Percentiles rank a stretch among this genome's conserved stretches.
These are phyloP conservation scores for Amanita muscaria DNA, from an alignment of 768 basidiomycete genomes.

Conservation along the genomic window DNA sequence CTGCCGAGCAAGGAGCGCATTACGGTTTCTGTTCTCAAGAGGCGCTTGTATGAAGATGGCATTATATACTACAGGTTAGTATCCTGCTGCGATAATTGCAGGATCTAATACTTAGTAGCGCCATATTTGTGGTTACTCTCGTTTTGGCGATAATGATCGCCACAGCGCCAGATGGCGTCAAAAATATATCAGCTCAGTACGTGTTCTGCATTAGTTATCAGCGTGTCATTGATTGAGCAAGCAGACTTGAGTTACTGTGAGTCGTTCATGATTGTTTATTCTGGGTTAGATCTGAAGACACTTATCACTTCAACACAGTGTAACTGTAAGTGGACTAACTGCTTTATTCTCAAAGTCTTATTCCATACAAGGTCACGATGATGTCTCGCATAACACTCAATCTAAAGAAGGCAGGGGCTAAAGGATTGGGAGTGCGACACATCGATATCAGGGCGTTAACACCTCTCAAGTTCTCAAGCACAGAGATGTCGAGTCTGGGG, in stretches of 20 bases:
- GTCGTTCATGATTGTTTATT: conserved; percentile 7
- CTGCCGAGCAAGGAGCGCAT: conserved; percentile 22
- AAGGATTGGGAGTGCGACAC: background rate
- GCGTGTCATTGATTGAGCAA: conserved; percentile 8
- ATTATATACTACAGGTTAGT: conserved; percentile 36
- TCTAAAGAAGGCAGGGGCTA: conserved; percentile 30
- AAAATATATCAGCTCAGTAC: conserved; percentile 41
- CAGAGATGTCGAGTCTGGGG: no score
- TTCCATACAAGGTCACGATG: conserved; percentile 40
- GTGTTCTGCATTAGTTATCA: conserved; percentile 7
- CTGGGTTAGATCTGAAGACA: background rate
- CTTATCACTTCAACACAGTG: background rate
- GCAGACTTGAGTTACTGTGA: conserved; percentile 33
- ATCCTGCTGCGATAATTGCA: background rate
- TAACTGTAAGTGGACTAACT: background rate
- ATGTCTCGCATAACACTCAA: conserved; percentile 63
- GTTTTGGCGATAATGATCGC: conserved; percentile 39
- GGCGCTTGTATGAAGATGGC: conserved; percentile 36
- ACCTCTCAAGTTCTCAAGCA: background rate
- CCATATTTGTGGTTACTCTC: conserved; percentile 36
- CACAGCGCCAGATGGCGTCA: conserved; percentile 32
- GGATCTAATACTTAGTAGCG: conserved; percentile 17
- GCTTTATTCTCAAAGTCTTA: background rate
- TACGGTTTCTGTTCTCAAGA: conserved; percentile 30
- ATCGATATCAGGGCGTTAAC: background rate